phyloP scores from a whole-genome alignment of 805 yeast species.

The Wickerhamiella azyma region DNA sequence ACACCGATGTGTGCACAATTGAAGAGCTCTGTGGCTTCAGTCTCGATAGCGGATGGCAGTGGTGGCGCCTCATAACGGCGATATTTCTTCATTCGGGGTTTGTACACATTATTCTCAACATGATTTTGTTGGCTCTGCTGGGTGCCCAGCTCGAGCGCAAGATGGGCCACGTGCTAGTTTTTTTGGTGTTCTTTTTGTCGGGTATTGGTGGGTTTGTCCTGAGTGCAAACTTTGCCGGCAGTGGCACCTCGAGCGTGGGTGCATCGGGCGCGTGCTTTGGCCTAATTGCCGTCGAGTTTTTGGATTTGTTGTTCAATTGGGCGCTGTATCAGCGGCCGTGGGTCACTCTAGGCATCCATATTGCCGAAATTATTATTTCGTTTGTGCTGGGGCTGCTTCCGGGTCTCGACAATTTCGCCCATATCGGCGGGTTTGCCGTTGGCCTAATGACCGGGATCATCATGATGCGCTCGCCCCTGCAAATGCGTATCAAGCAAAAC shows the following conservation, averaged over 20 bases:
- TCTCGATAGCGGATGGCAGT: conserved; percentile 33
- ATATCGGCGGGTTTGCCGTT: conserved; percentile 59
- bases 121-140: conserved; percentile 45
- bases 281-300: conserved; percentile 45
- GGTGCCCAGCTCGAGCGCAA: conserved; percentile 45
- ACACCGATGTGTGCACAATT: conserved; percentile 44
- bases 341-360: conserved; percentile 33
- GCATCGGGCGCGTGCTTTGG: conserved; percentile 65
- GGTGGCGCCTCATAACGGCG: conserved; percentile 59
- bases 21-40: conserved; percentile 48
- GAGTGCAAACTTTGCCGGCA: conserved; percentile 57
- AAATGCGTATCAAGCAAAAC: conserved; percentile 12
- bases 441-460: conserved; percentile 41
- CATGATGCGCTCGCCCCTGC: conserved; percentile 42
- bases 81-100: conserved; percentile 65
- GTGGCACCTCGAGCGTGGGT: conserved; percentile 53
- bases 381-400: conserved; percentile 56
- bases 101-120: conserved; percentile 50
- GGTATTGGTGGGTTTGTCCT: conserved; percentile 56
- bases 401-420: conserved; percentile 62
- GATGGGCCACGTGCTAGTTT: conserved; percentile 42
- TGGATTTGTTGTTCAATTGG: conserved; percentile 40
- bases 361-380: conserved; percentile 45
- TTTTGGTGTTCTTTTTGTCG: conserved; percentile 41
- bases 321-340: conserved; percentile 35